Evolutionary conservation across 257 asterid genomes (phyloP), one percentile per base, ranked within the genome.

Genomic region (Thymus quinquecostatus): DNA sequence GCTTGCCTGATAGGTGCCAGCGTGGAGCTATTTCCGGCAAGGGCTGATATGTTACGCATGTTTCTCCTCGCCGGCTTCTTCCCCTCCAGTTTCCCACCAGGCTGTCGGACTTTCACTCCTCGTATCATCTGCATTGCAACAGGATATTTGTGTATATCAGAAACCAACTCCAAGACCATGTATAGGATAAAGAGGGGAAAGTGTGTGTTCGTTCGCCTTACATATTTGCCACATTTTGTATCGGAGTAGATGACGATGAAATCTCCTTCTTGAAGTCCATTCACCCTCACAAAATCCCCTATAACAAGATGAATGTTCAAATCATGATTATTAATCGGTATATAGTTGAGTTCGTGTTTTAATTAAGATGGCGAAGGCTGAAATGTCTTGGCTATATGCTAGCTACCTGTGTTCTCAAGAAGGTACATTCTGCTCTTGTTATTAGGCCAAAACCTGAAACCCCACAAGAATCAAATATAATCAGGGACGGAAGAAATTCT

Each of bases 371-470:
- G 43, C 8, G 21, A 49, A 13, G 27, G 36, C 7, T 36, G 13
- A 29, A 11, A 53, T 12, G 21, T 13, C 32, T 14, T 33, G 7
- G n/a, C n/a, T n/a, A n/a, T n/a, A n/a, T n/a, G n/a, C n/a, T n/a
- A n/a, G n/a, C 36, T 72, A 92, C 96, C 96, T 33, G 96, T 86
- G 80, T 92, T 92, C 77, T 90, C 98, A 62, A 92, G 92, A 68
- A 92, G 92, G 83, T 92, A 92, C 98, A 92, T 92, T 70, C 96
- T 80, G 77, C 98, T 92, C 68, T 90, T 92, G 91, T 92, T 92
- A 61, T 92, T 92, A 21, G 95, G 92, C 95, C 92, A 87, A 72
- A 84, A 87, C 82, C 92, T 87, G 85, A 56, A 73, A 68, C 7
- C 45, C 57, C 33, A 29, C 50, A 55, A 49, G 21, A 9, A 61